Percentiles rank a stretch among this genome's conserved stretches.
Conservation (phyloP, 1,139 yeast species). For the Candida sojae region DNA sequence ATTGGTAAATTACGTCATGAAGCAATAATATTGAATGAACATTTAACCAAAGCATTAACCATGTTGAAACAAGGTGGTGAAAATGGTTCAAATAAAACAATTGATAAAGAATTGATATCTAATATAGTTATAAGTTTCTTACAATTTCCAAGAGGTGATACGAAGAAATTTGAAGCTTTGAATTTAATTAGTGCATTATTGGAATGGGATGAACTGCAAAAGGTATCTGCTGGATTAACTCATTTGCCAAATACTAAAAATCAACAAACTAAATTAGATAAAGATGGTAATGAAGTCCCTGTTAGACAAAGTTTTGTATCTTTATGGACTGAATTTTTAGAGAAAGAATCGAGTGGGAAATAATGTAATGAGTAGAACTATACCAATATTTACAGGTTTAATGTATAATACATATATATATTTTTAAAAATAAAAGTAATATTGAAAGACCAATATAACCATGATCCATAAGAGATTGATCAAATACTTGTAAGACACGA, state of each 20-base stretch:
- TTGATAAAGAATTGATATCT: conserved; percentile 86
- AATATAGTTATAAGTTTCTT: conserved; percentile 84
- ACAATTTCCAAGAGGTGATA: conserved; percentile 87
- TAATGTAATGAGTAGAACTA: conserved; percentile 6
- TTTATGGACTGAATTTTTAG: conserved; percentile 86
- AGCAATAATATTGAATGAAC: conserved; percentile 93
- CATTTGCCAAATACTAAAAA: conserved; percentile 35
- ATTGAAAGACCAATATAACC: too few relatives aligned
- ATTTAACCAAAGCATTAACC: conserved; percentile 84
- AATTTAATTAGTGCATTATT: conserved; percentile 79
- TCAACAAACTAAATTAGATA: conserved; percentile 9
- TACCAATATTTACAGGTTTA: not conserved
- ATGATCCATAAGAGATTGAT: too few relatives aligned
- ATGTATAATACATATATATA: not conserved
- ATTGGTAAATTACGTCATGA: conserved; percentile 94
- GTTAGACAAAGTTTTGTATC: conserved; percentile 75
- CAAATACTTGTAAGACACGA: not conserved
- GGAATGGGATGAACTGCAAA: conserved; percentile 86
- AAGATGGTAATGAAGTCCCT: conserved; percentile 20
- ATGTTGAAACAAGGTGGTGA: conserved; percentile 70
- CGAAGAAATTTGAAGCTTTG: conserved; percentile 90
- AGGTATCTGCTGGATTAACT: conserved; percentile 77
- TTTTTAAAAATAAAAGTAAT: not conserved
- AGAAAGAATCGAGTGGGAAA: conserved; percentile 60
- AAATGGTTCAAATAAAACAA: conserved; percentile 63